A percentile compares a stretch with the other conserved stretches of the same genome.
Conservation (phyloP, 257 asterid species). For the Nicotiana obtusifolia region DNA sequence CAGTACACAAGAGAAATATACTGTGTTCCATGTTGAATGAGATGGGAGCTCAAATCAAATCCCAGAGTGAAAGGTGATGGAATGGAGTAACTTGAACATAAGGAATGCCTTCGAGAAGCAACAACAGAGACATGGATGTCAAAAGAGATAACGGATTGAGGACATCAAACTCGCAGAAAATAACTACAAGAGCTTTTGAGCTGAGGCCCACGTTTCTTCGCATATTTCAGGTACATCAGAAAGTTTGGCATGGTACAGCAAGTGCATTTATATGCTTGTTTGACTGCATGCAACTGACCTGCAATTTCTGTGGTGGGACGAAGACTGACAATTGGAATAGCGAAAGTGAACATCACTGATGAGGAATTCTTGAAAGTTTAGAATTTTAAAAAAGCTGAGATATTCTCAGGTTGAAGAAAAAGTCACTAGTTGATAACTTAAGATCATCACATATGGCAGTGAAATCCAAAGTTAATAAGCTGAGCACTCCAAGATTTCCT, state of each 20-base stretch:
- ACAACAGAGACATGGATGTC: background rate
- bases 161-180: background rate
- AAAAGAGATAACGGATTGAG: background rate
- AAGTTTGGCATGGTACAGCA: background rate
- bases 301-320: background rate
- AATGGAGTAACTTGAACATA: background rate
- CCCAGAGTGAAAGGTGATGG: conserved; percentile 9
- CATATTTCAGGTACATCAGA: background rate
- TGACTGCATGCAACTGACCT: background rate
- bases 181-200: background rate
- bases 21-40: conserved; percentile 30
- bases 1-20: conserved; percentile 22
- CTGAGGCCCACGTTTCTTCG: background rate
- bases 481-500: background rate
- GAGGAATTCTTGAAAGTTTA: background rate
- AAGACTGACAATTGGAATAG: background rate
- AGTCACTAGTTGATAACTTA: background rate
- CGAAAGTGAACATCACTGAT: background rate
- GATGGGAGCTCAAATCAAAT: conserved; percentile 25
- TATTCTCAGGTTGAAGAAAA: conserved; percentile 1
- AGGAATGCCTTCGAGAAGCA: background rate
- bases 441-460: background rate
- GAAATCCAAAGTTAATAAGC: background rate
- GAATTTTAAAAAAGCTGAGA: background rate
- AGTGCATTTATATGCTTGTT: background rate